Base-by-base conservation (phyloP, 208 protist species). In the Trypanosoma vivax region DNA sequence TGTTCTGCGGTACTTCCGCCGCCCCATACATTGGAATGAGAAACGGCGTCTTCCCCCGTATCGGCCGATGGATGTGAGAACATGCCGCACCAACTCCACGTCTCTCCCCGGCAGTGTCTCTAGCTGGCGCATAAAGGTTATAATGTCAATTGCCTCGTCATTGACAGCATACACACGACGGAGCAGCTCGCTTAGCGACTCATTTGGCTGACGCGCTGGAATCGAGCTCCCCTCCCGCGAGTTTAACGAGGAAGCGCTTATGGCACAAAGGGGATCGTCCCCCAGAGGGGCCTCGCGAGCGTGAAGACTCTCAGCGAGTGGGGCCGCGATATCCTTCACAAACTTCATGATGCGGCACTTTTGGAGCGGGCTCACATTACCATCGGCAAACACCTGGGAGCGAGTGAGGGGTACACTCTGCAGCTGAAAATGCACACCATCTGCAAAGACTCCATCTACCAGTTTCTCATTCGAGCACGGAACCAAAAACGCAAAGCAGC, bases 301-400 rank as follows among this genome's bases (percentile, higher is more conserved):
- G 63, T 94, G 86, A n/a, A 83, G 56, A 31, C 76, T 63, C 70
- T 94, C 86, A 23, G 69, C 86, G 14, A 94, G 50, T 6, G 54
- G 34, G 0, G 80, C 69, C 53, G 86, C 79, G 7, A 89, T 64
- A 51, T 81, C 81, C 59, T 90, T 90, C 24, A 96, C 71, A 47
- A 97, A 94, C 38, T 86, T 77, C 80, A 97, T 95, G 27, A 97
- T 50, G 7, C 88, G 78, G 5, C 88, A 80, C 80, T 96, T 97
- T 49, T 96, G 88, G 14, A 92, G 50, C n/a, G 88, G 66, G 9
- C 40, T 42, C 13, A 97, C 25, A 7, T 69, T 16, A 11, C 41
- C 58, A 35, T 41, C 81, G 13, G 60, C 49, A 59, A 97, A 96
- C 43, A 97, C 71, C 28, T 75, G 77, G 13, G 71, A 55, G 7